These are phyloP conservation scores for Cytospora mali DNA, from an alignment of 2,329 filamentous ascomycete genomes.

Conservation along the genomic window DNA sequence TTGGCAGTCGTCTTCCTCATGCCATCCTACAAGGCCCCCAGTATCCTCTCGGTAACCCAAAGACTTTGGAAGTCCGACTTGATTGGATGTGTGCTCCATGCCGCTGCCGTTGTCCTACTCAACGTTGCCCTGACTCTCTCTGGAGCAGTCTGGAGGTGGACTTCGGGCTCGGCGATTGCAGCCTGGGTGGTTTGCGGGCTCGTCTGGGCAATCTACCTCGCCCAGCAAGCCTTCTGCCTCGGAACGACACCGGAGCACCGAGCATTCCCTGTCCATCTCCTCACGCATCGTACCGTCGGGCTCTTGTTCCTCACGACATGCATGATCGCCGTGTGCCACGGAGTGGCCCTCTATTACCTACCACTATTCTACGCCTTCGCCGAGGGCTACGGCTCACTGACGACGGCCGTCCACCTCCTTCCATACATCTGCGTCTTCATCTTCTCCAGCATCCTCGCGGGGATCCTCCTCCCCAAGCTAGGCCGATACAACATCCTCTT, in stretches of 20 bases:
- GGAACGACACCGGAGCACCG: slow-evolving; percentile 47
- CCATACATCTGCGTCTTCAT: slow-evolving; percentile 47
- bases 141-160: slow-evolving; percentile 54
- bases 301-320: slow-evolving; percentile 47
- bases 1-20: slow-evolving; percentile 48
- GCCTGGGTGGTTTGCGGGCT: slow-evolving; percentile 51
- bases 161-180: slow-evolving; percentile 45
- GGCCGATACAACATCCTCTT: slow-evolving; percentile 27
- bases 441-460: slow-evolving; percentile 40
- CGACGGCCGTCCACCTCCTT: slow-evolving; percentile 46
- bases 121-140: slow-evolving; percentile 54
- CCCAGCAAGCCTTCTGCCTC: slow-evolving; percentile 50
- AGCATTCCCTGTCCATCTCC: slow-evolving; percentile 48
- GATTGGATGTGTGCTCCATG: slow-evolving; percentile 37
- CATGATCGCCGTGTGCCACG: slow-evolving; percentile 41
- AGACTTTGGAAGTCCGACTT: slow-evolving; percentile 37
- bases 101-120: slow-evolving; percentile 41
- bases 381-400: slow-evolving; percentile 43
- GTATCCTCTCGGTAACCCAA: slow-evolving; percentile 21
- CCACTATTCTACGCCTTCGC: slow-evolving; percentile 59
- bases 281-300: slow-evolving; percentile 42
- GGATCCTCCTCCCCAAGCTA: slow-evolving; percentile 41
- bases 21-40: slow-evolving; percentile 38
- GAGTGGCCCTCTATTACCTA: slow-evolving; percentile 53
- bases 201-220: slow-evolving; percentile 45